Evolutionary conservation across 2,329 filamentous ascomycete genomes (phyloP), one percentile per base, ranked within the genome.

Genomic region (Fusarium nisikadoi): DNA sequence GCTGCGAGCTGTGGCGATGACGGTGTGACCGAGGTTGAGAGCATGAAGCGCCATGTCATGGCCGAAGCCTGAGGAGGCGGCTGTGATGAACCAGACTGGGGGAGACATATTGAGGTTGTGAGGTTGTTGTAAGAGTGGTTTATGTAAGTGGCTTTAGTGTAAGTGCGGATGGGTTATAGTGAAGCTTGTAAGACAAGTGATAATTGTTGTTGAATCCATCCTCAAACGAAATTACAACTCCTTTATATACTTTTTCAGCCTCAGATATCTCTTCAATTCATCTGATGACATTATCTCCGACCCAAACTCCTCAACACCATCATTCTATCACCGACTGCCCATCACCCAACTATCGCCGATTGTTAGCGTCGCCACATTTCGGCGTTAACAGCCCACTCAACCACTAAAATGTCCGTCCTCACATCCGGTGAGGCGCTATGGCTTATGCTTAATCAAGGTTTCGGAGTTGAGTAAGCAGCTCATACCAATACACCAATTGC

Each of bases 51-150:
- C 83, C 33, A 88, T 84, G 11, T 80, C 77, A 9, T 80, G 79
- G 11, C 87, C 87, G 65, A 89, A 85, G 55, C 87, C 87, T 23
- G 83, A 86, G 27, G 85, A 86, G 49, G 83, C 83, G 31, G 85
- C 87, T 16, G 84, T 84, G 74, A 89, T 84, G 78, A 89, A 84
- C 86, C 87, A 89, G 35, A 86, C 82, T 47, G 80, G 81, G 6
- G 69, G 70, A 52, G 68, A 53, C 46, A 68, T 56, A 20, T 41
- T 27, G 25, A 9, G 3, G 35, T 39, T 36, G 17, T n/a, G 9
- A 12, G 49, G 3, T 20, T 36, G 12, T 9, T 52, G 8, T 52
- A 3, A 25, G 42, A 33, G 13, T 27, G 8, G 17, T 31, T 5
- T 36, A 10, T 43, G 19, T 16, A 35, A 43, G 11, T 45, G 29